Conservation (phyloP, 2,329 filamentous ascomycete species). For the Magnaporthiopsis incrustans region DNA sequence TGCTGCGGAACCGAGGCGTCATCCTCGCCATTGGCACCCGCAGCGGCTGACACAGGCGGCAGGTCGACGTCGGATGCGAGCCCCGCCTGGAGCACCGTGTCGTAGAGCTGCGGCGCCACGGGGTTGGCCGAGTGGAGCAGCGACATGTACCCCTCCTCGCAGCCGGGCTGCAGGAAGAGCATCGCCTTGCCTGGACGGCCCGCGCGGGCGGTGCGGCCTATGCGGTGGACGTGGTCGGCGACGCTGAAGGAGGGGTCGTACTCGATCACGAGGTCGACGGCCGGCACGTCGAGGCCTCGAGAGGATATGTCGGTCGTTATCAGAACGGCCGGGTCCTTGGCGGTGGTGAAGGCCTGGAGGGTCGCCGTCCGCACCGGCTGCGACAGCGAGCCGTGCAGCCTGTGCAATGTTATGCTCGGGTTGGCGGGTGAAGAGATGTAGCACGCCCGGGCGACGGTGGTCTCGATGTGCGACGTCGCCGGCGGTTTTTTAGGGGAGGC, state of each 20-base stretch:
- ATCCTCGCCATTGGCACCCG: conserved; percentile 59
- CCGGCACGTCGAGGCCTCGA: conserved; percentile 88
- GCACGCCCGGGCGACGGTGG: conserved; percentile 60
- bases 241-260: conserved; percentile 93
- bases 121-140: conserved; percentile 50
- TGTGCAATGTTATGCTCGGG: conserved; percentile 64
- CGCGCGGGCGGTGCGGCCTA: conserved; percentile 89
- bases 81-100: conserved; percentile 55
- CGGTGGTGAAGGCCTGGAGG: conserved; percentile 68
- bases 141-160: conserved; percentile 83
- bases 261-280: conserved; percentile 90
- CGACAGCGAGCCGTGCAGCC: conserved; percentile 84
- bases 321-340: conserved; percentile 68
- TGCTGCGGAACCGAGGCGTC: conserved; percentile 29
- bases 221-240: conserved; percentile 88
- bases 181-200: conserved; percentile 80
- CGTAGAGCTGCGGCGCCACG: conserved; percentile 42
- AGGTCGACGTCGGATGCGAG: conserved; percentile 53
- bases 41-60: conserved; percentile 43
- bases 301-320: conserved; percentile 95
- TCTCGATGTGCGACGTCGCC: conserved; percentile 32
- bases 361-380: conserved; percentile 85
- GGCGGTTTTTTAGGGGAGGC: conserved; percentile 10
- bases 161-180: conserved; percentile 84
- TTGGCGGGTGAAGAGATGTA: conserved; percentile 71